These are phyloP conservation scores for Pisolithus microcarpus DNA, from an alignment of 768 basidiomycete genomes.

Conservation along the genomic window DNA sequence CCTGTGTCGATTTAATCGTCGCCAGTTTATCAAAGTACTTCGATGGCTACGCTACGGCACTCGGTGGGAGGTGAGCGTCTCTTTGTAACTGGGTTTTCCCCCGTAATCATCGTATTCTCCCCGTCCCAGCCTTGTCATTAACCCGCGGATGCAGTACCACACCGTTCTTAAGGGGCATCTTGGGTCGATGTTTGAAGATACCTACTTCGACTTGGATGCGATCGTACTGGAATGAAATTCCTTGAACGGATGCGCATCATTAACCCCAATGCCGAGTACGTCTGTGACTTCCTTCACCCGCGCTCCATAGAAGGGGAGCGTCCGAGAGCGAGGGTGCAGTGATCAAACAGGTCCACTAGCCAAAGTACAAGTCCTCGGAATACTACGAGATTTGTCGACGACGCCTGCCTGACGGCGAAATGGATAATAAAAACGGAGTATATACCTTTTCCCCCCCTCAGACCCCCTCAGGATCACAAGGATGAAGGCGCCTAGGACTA, in stretches of 20 bases:
- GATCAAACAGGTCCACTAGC: conserved; percentile 84
- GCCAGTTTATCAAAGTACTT: conserved; percentile 93
- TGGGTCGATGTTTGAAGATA: conserved; percentile 63
- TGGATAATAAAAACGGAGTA: conserved; percentile 30
- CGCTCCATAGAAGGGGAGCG: conserved; percentile 39
- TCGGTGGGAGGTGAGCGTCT: conserved; percentile 84
- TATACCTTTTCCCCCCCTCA: conserved; percentile 93
- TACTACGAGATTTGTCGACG: conserved; percentile 69
- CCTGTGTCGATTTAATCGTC: conserved; percentile 81
- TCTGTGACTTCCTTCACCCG: conserved; percentile 71
- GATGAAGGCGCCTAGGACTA: conserved; percentile 53
- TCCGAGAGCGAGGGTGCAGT: conserved; percentile 26
- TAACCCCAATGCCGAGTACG: conserved; percentile 73
- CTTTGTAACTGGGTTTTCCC: background rate
- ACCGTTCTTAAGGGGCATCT: conserved; percentile 53
- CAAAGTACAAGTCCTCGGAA: conserved; percentile 66
- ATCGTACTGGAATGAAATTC: conserved; percentile 97
- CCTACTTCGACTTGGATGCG: conserved; percentile 85
- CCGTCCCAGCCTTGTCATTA: conserved; percentile 67
- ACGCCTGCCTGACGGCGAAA: conserved; percentile 10
- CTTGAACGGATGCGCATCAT: conserved; percentile 62
- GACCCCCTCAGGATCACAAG: conserved; percentile 77
- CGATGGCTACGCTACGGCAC: conserved; percentile 89
- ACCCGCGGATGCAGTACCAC: conserved; percentile 72
- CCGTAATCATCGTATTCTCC: background rate